phyloP scores from a whole-genome alignment of 257 asterid species.

The Paraleonurus japonicus region DNA sequence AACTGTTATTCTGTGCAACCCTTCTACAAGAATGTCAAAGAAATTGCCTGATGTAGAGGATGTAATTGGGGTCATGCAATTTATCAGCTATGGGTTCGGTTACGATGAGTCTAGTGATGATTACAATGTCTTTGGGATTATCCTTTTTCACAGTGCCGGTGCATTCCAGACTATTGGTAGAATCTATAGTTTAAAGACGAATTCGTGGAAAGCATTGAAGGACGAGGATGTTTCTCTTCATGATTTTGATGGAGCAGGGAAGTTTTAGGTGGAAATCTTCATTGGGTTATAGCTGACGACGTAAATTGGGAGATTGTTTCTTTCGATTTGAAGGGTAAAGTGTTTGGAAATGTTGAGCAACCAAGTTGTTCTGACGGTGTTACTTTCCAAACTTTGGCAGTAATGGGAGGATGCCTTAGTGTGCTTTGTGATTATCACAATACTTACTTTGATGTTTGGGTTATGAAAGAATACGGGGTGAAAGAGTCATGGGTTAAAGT shows the following conservation, averaged over 20 bases:
- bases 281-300: slow-evolving; percentile 27
- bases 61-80: neutral
- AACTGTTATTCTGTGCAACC: slow-evolving; percentile 35
- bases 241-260: slow-evolving; percentile 12
- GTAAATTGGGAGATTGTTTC: slow-evolving; percentile 32
- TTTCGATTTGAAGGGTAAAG: slow-evolving; percentile 36
- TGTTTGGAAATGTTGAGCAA: slow-evolving; percentile 27
- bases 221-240: slow-evolving; percentile 10
- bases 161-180: slow-evolving; percentile 19
- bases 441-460: neutral
- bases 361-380: slow-evolving; percentile 7
- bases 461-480: neutral
- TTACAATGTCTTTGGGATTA: slow-evolving; percentile 39
- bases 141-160: neutral
- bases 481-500: neutral
- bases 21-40: slow-evolving; percentile 27
- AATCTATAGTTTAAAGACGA: slow-evolving; percentile 34
- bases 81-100: slow-evolving; percentile 35
- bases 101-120: slow-evolving; percentile 30
- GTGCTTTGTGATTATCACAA: slow-evolving; percentile 10
- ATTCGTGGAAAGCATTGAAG: slow-evolving; percentile 37
- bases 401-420: slow-evolving; percentile 34
- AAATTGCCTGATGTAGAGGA: slow-evolving; percentile 25
- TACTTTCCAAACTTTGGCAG: slow-evolving; percentile 17
- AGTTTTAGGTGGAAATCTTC: slow-evolving; percentile 46